Conservation (phyloP, 306 rosid genomes). For the Vachellia pachyceras region DNA sequence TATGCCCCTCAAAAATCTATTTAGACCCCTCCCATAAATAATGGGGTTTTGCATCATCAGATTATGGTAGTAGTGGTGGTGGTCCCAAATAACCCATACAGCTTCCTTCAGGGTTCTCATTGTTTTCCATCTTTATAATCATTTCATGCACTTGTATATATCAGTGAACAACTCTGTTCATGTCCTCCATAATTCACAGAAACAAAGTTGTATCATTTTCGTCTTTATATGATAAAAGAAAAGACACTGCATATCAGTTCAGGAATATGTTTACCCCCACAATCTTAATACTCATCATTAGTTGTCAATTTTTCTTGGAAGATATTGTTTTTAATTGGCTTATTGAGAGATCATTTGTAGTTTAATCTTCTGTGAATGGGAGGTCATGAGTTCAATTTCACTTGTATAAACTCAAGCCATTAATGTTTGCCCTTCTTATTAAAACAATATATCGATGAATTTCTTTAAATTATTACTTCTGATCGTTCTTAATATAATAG, state of each 20-base stretch:
- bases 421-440: too few relatives aligned
- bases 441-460: too few relatives aligned
- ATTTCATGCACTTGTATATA: not conserved
- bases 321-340: not conserved
- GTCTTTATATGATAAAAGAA: not conserved
- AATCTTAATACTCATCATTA: not conserved
- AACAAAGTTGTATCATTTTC: not conserved
- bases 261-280: not conserved
- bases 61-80: slow-evolving; percentile 34
- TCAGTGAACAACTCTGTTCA: not conserved
- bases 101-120: not conserved
- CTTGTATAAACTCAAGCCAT: too few relatives aligned
- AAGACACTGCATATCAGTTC: not conserved
- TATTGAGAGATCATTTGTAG: too few relatives aligned
- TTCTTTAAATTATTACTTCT: too few relatives aligned
- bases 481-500: too few relatives aligned
- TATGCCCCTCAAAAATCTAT: not conserved
- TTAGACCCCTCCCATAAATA: slow-evolving; percentile 43
- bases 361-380: too few relatives aligned
- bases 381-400: too few relatives aligned
- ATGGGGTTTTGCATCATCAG: not conserved
- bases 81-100: slow-evolving; percentile 41
- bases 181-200: not conserved
- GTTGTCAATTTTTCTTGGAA: not conserved
- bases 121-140: not conserved